Conservation (phyloP, 768 basidiomycete species). For the Trametes punicea region DNA sequence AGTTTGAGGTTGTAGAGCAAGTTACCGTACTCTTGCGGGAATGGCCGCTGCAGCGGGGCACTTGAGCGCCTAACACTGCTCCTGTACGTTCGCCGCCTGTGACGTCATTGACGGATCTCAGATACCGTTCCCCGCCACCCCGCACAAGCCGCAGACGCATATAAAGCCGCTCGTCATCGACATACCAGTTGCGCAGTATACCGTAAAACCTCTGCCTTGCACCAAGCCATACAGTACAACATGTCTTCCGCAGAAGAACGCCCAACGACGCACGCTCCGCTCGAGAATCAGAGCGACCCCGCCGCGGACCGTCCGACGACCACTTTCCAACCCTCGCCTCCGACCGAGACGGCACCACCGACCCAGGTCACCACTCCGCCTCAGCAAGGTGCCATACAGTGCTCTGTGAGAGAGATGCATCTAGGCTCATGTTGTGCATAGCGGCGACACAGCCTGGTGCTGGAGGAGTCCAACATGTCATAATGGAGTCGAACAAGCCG, state of each 20-base stretch:
- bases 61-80: too few species aligned
- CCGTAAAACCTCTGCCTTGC: not conserved
- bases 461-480: conserved; percentile 2
- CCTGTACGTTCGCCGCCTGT: too few species aligned
- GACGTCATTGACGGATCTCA: too few species aligned
- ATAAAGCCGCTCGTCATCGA: too few species aligned
- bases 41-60: too few species aligned
- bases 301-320: not conserved
- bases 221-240: not conserved
- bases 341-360: not conserved
- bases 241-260: conserved; percentile 5
- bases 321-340: conserved; percentile 2
- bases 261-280: not conserved
- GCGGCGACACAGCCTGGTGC: conserved; percentile 13
- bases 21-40: too few species aligned
- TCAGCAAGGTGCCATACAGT: conserved; percentile 6
- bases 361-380: conserved; percentile 11
- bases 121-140: too few species aligned
- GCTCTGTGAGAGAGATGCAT: not conserved
- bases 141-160: too few species aligned
- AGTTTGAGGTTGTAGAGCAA: too few species aligned
- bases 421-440: not conserved
- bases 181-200: too few species aligned
- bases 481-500: conserved; percentile 7
- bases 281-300: not conserved